A percentile compares a stretch with the other conserved stretches of the same genome.
These are phyloP conservation scores for Epichloe gansuensis DNA, from an alignment of 2,329 filamentous ascomycete species.

Conservation along the genomic window DNA sequence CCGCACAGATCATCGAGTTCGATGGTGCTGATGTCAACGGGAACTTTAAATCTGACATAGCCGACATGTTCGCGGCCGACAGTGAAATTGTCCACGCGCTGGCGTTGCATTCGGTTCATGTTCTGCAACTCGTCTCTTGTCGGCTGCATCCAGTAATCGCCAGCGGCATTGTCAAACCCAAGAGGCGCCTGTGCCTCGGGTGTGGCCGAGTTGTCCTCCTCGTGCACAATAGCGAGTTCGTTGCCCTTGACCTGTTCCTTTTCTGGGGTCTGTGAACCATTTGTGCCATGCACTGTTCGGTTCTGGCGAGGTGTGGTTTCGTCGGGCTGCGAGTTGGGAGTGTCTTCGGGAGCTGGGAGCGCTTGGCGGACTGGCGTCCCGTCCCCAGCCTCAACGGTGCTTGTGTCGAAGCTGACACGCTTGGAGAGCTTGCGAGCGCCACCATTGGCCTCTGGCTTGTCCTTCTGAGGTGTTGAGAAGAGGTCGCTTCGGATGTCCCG, in stretches of 20 bases:
- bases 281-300: constrained; percentile 31
- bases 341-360: constrained; percentile 23
- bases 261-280: constrained; percentile 38
- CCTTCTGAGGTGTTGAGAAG: constrained; percentile 48
- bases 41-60: constrained; percentile 65
- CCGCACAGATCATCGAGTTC: constrained; percentile 71
- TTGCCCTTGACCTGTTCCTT: constrained; percentile 63
- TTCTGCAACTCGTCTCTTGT: constrained; percentile 59
- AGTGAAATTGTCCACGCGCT: constrained; percentile 60
- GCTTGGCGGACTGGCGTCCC: constrained; percentile 21
- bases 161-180: constrained; percentile 40
- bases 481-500: constrained; percentile 67
- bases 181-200: constrained; percentile 14
- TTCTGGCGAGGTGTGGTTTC: constrained; percentile 35
- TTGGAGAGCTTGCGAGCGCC: constrained; percentile 54
- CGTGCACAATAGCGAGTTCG: constrained; percentile 67
- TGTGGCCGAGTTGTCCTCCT: constrained; percentile 40
- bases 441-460: constrained; percentile 29
- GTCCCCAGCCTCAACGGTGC: constrained; percentile 29
- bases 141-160: constrained; percentile 81
- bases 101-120: constrained; percentile 70
- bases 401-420: constrained; percentile 82
- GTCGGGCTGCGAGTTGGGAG: constrained; percentile 18
- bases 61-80: constrained; percentile 78
- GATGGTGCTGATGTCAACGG: constrained; percentile 71